Percentiles rank a stretch among this genome's conserved stretches.
Conservation (phyloP, 192 early-diverging fungal species). For the Funneliformis geosporum region DNA sequence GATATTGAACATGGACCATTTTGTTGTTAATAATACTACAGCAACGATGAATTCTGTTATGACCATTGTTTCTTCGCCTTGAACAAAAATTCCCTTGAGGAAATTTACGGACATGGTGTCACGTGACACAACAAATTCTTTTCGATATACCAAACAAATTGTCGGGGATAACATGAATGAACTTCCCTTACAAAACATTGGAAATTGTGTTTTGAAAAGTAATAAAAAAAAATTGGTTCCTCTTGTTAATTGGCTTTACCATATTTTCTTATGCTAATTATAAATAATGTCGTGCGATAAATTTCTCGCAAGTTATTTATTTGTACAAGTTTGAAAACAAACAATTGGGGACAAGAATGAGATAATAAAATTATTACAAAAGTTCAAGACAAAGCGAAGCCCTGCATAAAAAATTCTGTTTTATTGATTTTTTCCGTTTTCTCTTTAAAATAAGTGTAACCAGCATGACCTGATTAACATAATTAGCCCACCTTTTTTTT, state of each 20-base stretch:
- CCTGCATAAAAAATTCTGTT: background rate
- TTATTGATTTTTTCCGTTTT: background rate
- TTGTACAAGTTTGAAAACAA: background rate
- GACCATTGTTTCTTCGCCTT: background rate
- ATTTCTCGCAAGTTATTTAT: background rate
- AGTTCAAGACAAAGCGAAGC: background rate
- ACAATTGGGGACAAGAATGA: background rate
- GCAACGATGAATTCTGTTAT: background rate
- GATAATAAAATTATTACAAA: background rate
- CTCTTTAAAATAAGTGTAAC: background rate
- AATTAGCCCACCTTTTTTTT: background rate
- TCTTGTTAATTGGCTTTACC: background rate
- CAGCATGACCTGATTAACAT: background rate
- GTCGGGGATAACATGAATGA: too few relatives aligned
- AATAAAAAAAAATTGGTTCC: background rate
- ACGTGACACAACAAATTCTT: background rate
- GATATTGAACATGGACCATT: background rate
- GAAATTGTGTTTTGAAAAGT: background rate
- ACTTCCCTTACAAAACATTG: too few relatives aligned
- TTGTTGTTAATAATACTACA: background rate
- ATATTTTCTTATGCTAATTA: background rate
- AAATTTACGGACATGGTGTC: background rate
- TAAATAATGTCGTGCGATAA: background rate
- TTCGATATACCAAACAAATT: background rate
- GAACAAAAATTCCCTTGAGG: background rate